These are phyloP conservation scores for Sugiyamaella boreocaroliniensis DNA, from an alignment of 805 yeast genomes.

Conservation along the genomic window DNA sequence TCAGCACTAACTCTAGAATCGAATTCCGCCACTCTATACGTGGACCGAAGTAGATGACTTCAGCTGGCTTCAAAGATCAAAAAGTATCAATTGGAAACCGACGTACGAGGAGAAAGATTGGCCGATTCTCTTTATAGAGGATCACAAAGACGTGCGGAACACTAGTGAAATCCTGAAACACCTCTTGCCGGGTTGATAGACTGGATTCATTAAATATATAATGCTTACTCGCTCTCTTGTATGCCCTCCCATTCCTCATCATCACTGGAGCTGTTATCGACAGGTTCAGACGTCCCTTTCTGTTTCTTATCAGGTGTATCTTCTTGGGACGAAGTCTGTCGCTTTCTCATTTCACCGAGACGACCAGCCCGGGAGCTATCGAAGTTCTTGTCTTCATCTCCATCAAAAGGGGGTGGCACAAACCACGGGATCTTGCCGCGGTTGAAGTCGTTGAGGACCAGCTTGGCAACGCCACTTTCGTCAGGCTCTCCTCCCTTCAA, in stretches of 20 bases:
- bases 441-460: constrained; percentile 86
- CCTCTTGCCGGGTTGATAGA: neutral
- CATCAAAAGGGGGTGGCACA: constrained; percentile 81
- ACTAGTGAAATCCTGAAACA: neutral
- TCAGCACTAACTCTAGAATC: neutral
- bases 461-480: constrained; percentile 86
- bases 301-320: constrained; percentile 6
- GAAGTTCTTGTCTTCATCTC: constrained; percentile 44
- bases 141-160: neutral
- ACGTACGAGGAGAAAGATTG: neutral
- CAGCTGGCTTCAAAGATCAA: constrained; percentile 21
- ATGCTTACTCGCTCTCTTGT: constrained; percentile 2
- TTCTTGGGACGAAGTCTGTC: constrained; percentile 6
- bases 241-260: constrained; percentile 20
- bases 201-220: neutral
- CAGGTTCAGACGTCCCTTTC: constrained; percentile 1
- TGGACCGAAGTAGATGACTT: constrained; percentile 25
- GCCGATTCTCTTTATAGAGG: neutral
- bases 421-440: constrained; percentile 99
- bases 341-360: constrained; percentile 20
- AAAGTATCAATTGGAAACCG: constrained; percentile 17
- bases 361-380: constrained; percentile 17
- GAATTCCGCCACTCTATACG: neutral
- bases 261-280: constrained; percentile 2
- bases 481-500: constrained; percentile 98